Base-by-base conservation (phyloP, 2,329 filamentous ascomycete genomes). In the Harringtonia lauricola region DNA sequence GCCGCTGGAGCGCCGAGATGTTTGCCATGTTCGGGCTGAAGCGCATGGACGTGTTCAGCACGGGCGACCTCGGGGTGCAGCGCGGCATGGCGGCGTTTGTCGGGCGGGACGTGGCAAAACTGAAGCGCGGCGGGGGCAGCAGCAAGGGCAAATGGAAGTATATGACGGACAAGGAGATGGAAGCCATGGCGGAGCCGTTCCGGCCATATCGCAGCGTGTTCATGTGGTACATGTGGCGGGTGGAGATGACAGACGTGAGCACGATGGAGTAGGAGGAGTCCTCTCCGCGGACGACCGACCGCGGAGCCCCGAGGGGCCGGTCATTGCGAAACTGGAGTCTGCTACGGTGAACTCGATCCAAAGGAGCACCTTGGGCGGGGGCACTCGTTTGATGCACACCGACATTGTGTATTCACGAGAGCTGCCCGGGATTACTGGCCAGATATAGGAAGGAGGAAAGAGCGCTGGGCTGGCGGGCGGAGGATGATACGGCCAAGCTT, bases 221-320 rank as follows among this genome's bases (percentile, higher is more conserved):
- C 57, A 95, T 95, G 89, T 95, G 89, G 89, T 94, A 94, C 59
- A 94, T 95, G 85, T 95, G 90, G 89, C 71, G 83, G 47, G 79
- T 90, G 12, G 83, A 83, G 58, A 79, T 87, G 57, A 86, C 87
- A 4, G 83, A 94, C 60, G 64, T 89, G 22, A 78, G 71, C 49
- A 72, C 73, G 76, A 51, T 65, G 54, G 42, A 39, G 30, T 30
- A 31, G 30, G 30, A n/a, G n/a, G n/a, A n/a, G n/a, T n/a, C n/a
- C n/a, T n/a, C n/a, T n/a, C 30, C 35, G 21, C n/a, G 15, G 2
- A 8, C 19, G 41, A 42, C 7, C 19, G 26, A 28, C n/a, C n/a
- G n/a, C 18, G n/a, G 15, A 18, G 8, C 28, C 14, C 28, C 28
- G 14, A 22, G 17, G 39, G 18, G 19, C 17, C 9, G 4, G 28